Evolutionary conservation across 2,329 filamentous ascomycete species (phyloP), one percentile per base, ranked within the genome.

Genomic region (Xylariaceae sp.): DNA sequence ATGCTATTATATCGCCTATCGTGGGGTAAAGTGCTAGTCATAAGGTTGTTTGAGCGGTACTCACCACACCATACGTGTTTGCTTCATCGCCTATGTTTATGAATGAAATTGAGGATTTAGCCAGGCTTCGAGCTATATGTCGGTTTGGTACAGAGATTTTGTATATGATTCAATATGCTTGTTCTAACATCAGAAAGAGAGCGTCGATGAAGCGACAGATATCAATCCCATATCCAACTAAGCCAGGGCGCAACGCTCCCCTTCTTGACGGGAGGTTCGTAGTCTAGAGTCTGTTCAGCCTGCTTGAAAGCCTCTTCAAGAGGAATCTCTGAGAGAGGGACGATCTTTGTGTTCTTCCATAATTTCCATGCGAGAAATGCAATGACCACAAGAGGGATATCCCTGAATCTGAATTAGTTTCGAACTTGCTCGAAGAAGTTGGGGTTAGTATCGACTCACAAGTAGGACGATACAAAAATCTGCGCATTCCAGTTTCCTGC

Each of bases 351-450:
- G 64, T 82, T 80, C 69, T 87, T 88, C 68, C 81, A 74, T 41
- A 86, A 71, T 71, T 90, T 90, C 83, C 86, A 90, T 51, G 83
- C 78, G 10, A 80, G 62, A 66, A 82, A 90, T 7, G 82, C 80
- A 7, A 68, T 70, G 0, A 82, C 64, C 0, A 87, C 82, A 7
- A 87, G 77, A 1, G 83, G 82, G 37, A 87, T 84, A 59, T 86
- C 82, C 56, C 83, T 85, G 54, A 13, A 4, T 13, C 18, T 53
- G 3, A 51, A 66, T 48, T 64, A 60, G 15, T 3, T 35, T 34
- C 11, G 23, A 30, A 6, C 6, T 37, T 1, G 15, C 47, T 52
- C 8, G 2, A 44, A 49, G 10, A 5, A 1, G 39, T 30, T 5
- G 4, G 30, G n/a, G 17, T 23, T 5, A 9, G 1, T 34, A 10